Percentiles rank a stretch among this genome's conserved stretches.
Evolutionary conservation across 1,284 basidiomycete species (phyloP).

Genomic region (Boletus holoroseus): DNA sequence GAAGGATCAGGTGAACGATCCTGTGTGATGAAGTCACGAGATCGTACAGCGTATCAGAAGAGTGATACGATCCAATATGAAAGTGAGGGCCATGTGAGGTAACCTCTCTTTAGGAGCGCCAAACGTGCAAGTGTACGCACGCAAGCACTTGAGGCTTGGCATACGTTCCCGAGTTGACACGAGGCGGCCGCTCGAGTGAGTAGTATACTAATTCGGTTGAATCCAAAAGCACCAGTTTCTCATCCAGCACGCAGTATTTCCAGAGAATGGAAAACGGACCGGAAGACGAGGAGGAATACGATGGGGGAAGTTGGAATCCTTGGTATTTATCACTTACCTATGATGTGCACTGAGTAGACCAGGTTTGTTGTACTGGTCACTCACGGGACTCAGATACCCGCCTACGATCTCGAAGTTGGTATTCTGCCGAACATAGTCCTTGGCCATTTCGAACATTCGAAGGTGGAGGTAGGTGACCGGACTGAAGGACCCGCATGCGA

Average conservation of each 20-base stretch:
- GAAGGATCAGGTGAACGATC: slow-evolving; percentile 12
- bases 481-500: slow-evolving; percentile 79
- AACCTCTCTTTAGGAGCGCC: slow-evolving; percentile 5
- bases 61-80: slow-evolving; percentile 8
- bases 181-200: slow-evolving; percentile 19
- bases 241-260: slow-evolving; percentile 7
- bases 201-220: slow-evolving; percentile 10
- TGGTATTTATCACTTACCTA: slow-evolving; percentile 48
- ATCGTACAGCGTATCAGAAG: slow-evolving; percentile 12
- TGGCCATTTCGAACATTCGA: slow-evolving; percentile 98
- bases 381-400: slow-evolving; percentile 92
- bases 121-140: slow-evolving; percentile 3
- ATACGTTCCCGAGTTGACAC: slow-evolving; percentile 11
- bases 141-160: background rate
- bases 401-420: slow-evolving; percentile 92
- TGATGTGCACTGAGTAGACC: slow-evolving; percentile 78
- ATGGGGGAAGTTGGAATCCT: background rate
- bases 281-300: background rate
- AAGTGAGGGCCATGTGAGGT: slow-evolving; percentile 8
- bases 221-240: slow-evolving; percentile 6
- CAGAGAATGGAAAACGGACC: background rate
- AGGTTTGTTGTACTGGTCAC: slow-evolving; percentile 88
- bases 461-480: slow-evolving; percentile 79
- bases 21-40: slow-evolving; percentile 8
- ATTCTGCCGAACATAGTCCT: slow-evolving; percentile 89